phyloP scores from a whole-genome alignment of 805 yeast species.

The Millerozyma miso region DNA sequence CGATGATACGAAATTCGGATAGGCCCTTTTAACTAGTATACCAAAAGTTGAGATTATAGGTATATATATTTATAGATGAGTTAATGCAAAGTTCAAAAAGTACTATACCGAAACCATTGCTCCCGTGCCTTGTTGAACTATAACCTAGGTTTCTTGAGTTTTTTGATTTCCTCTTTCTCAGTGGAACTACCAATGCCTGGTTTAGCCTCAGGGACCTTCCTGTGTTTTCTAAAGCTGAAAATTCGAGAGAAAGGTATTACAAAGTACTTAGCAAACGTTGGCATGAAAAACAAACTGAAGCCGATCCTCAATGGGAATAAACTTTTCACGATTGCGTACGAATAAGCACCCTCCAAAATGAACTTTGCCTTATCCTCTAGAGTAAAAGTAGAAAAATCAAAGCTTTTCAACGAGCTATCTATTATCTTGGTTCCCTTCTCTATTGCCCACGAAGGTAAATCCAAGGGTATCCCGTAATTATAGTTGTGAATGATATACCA shows the following conservation, averaged over 20 bases:
- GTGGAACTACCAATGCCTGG: background rate
- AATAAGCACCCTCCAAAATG: constrained; percentile 68
- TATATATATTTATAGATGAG: background rate
- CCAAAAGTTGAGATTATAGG: background rate
- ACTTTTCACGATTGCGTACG: constrained; percentile 66
- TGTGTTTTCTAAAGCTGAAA: constrained; percentile 11
- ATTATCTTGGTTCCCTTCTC: constrained; percentile 55
- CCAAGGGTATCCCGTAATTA: constrained; percentile 48
- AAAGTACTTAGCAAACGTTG: constrained; percentile 51
- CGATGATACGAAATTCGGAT: background rate
- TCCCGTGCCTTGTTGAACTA: no score
- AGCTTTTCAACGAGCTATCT: constrained; percentile 45
- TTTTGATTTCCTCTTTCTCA: constrained; percentile 7
- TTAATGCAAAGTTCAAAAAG: background rate
- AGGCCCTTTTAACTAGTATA: background rate
- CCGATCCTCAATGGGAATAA: constrained; percentile 51
- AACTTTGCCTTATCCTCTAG: constrained; percentile 51
- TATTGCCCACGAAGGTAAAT: constrained; percentile 58
- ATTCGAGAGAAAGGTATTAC: constrained; percentile 42
- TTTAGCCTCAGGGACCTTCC: constrained; percentile 1
- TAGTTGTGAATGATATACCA: constrained; percentile 64
- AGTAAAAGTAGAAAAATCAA: constrained; percentile 28
- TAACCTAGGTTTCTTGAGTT: constrained; percentile 33
- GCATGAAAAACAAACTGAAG: constrained; percentile 50
- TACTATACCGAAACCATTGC: no score